Evolutionary conservation across 176 grass and related monocot genomes (phyloP), one percentile per base, ranked within the genome.

Genomic region (Secale cereale): DNA sequence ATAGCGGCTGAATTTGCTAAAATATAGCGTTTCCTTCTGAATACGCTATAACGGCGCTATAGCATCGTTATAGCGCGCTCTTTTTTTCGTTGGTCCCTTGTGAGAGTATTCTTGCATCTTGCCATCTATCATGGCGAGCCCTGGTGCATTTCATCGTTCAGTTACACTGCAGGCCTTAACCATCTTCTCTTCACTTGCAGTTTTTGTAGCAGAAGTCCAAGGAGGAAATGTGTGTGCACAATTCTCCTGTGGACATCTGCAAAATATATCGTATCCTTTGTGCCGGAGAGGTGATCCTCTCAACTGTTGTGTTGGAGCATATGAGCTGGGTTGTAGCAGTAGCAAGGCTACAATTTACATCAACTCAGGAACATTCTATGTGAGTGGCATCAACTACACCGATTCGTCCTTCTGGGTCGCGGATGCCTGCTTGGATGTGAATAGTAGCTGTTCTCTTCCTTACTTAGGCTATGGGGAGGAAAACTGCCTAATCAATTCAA

Each of bases 201-300:
- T 32, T 32, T 41, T 80, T 48, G 35, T 45, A 8, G 15, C 39
- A 23, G 61, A 66, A 7, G 61, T n/a, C 10, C 10, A 39, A 10
- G 76, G 59, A 15, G 23, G 17, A 16, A 8, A 52, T 37, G 31
- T 2, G 0, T 78, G 83, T 10, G 39, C 43, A 40, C 16, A 56
- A 70, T 89, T 87, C 82, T 92, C 86, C 11, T 92, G 90, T 10
- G 86, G 83, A 33, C 84, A 26, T 27, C 8, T 4, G 19, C 3
- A 37, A 2, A 79, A 83, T 76, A 39, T 52, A 2, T 17, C 36
- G 25, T 10, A 7, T 36, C 65, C 65, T 22, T 68, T 68, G 17
- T 13, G 65, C 17, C 65, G 30, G 16, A 8, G 3, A 68, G 31
- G 17, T 36, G 65, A 36, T 36, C 65, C 65, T 36, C 65, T 36